A percentile compares a stretch with the other conserved stretches of the same genome.
These are phyloP conservation scores for Rhinocladiella similis DNA, from an alignment of 2,329 filamentous ascomycete species.

Conservation along the genomic window DNA sequence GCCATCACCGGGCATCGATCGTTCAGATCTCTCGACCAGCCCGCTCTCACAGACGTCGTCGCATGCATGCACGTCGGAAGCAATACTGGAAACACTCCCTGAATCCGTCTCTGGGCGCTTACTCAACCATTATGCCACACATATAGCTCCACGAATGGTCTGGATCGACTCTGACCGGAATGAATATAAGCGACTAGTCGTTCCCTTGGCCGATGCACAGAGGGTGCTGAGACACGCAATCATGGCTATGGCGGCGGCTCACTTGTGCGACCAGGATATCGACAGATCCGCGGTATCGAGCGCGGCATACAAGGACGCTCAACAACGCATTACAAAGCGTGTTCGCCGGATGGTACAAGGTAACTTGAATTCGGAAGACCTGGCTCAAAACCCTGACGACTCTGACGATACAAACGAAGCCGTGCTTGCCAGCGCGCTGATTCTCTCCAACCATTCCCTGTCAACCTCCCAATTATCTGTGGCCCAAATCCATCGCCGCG, in stretches of 20 bases:
- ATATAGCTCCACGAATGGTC: background rate
- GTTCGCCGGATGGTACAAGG: background rate
- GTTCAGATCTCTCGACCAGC: too few relatives aligned
- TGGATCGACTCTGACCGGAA: background rate
- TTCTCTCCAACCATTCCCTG: background rate
- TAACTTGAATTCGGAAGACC: too few relatives aligned
- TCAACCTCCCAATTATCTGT: background rate
- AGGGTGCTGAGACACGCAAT: background rate
- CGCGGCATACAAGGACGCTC: background rate
- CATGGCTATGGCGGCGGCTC: background rate
- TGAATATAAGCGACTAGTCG: background rate
- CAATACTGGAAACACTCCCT: too few relatives aligned
- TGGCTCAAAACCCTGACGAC: background rate
- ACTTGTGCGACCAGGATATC: background rate
- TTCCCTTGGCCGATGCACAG: background rate
- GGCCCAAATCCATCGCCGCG: background rate
- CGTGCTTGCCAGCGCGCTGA: background rate
- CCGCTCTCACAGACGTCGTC: too few relatives aligned
- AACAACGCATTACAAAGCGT: background rate
- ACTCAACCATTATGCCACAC: constrained; percentile 13
- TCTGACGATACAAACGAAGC: too few relatives aligned
- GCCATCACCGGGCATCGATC: too few relatives aligned
- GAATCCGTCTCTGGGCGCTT: too few relatives aligned
- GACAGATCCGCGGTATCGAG: background rate
- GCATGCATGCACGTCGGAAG: too few relatives aligned